Percentiles rank a stretch among this genome's conserved stretches.
These are phyloP conservation scores for Carpinus fangiana DNA, from an alignment of 306 rosid genomes.

Conservation along the genomic window DNA sequence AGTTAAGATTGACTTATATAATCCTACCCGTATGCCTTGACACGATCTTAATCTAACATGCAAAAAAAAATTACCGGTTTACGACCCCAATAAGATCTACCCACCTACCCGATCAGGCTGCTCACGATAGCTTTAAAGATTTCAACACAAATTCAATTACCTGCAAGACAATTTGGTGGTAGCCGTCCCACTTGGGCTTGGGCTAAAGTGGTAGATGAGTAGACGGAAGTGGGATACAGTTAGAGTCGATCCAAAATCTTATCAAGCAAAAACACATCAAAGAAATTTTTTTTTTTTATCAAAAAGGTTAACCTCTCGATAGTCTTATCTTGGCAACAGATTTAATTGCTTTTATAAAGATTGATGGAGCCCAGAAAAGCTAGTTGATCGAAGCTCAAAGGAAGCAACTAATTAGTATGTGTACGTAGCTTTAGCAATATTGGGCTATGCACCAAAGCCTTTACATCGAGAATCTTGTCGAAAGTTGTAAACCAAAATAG, in stretches of 20 bases:
- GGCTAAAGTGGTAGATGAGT: neutral
- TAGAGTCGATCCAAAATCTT: neutral
- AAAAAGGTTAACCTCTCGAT: neutral
- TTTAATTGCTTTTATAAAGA: neutral
- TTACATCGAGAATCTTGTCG: neutral
- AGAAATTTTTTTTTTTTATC: too few relatives aligned
- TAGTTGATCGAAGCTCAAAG: neutral
- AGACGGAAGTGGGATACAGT: neutral
- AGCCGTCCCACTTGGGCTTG: neutral
- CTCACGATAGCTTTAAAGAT: neutral
- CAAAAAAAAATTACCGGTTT: too few relatives aligned
- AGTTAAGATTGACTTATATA: too few relatives aligned
- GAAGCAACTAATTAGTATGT: neutral
- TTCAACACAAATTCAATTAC: neutral
- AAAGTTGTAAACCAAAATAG: neutral
- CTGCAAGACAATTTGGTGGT: neutral
- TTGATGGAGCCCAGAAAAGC: neutral
- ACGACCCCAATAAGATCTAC: too few relatives aligned
- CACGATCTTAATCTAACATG: too few relatives aligned
- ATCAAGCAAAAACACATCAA: neutral
- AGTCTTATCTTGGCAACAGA: neutral
- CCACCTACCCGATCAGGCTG: too few relatives aligned
- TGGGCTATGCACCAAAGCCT: neutral
- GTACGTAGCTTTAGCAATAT: neutral
- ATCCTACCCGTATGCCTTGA: accelerated